These are phyloP conservation scores for Lycium barbarum DNA, from an alignment of 257 asterid species.

Conservation along the genomic window DNA sequence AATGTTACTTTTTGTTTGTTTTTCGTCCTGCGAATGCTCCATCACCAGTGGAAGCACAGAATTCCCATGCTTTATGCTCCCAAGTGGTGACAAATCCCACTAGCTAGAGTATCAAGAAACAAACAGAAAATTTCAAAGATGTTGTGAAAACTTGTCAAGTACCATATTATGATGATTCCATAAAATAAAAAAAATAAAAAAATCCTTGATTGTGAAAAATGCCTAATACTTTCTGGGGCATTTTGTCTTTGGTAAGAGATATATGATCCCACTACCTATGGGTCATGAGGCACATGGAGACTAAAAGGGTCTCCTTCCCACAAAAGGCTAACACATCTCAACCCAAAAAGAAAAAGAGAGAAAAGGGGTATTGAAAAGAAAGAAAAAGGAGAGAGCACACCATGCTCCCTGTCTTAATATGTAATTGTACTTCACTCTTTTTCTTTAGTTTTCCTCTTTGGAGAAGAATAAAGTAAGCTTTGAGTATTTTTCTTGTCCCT, in stretches of 20 bases:
- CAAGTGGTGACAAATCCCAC: conserved; percentile 34
- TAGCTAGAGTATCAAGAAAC: conserved; percentile 28
- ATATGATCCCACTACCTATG: conserved; percentile 45
- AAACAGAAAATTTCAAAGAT: conserved; percentile 22
- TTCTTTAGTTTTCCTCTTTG: conserved; percentile 39
- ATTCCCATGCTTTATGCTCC: conserved; percentile 36
- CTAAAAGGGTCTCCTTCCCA: conserved; percentile 59
- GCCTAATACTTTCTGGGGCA: conserved; percentile 24
- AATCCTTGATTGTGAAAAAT: conserved; percentile 17
- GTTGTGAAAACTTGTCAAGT: conserved; percentile 14
- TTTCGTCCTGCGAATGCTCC: conserved; percentile 45
- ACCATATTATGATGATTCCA: conserved; percentile 24
- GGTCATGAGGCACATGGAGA: conserved; percentile 63
- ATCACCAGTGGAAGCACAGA: conserved; percentile 28
- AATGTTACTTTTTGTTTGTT: conserved; percentile 73
- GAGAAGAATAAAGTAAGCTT: conserved; percentile 37
- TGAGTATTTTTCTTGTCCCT: conserved; percentile 26
- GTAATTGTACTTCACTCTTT: conserved; percentile 43
- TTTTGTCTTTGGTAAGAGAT: conserved; percentile 37
- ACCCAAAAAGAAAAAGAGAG: conserved; percentile 51
- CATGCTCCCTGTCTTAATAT: conserved; percentile 57
- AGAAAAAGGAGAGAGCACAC: conserved; percentile 50
- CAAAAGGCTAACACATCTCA: conserved; percentile 53
- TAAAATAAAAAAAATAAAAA: background rate
- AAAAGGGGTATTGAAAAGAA: conserved; percentile 37